Base-by-base conservation (phyloP, 1,284 basidiomycete species). In the Pyrrhoderma lamaoense region DNA sequence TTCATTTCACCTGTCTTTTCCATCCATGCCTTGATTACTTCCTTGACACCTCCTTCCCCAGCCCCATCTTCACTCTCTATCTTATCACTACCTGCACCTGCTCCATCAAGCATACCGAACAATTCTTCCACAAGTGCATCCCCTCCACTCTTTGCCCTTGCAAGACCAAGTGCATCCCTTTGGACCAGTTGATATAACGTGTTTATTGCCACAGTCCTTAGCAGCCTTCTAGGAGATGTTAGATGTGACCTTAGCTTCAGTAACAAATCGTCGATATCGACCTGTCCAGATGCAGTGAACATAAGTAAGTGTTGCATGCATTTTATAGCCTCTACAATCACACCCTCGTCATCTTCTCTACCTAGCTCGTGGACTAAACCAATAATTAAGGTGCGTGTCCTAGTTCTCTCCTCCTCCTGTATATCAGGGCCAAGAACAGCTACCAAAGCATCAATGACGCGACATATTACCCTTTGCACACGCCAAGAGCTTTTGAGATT, bases 131-230 rank as follows among this genome's bases (percentile, higher is more conserved):
- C 96, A 7, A 99, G 77, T 45, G 79, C 79, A 66, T 98, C 93
- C 1, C 96, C 96, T 14, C 96, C 96, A 2, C 98, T 69, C 61
- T 88, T 89, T 13, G 93, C 96, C 79, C 99, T 91, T 3, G 85
- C 74, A 2, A 93, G 67, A 0, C 94, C 94, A 2, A 93, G 67
- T 0, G 94, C 94, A 66, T 99, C 93, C 55, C 92, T 86, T 69
- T 99, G 96, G 0, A 98, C 93, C 18, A 99, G 87, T 64, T 98
- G 95, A 64, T 99, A 98, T 16, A 99, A 73, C 0, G 91, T 93
- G 60, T 95, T 93, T 64, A 97, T 95, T 0, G 94, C 91, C 1
- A 93, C 93, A 3, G 94, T 78, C 69, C 95, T 96, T 55, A 97
- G 77, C 4, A 22, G 5, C 8, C 38, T 16, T 8, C 38, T 16